These are phyloP conservation scores for Diaporthe eres DNA, from an alignment of 2,329 filamentous ascomycete genomes.

Conservation along the genomic window DNA sequence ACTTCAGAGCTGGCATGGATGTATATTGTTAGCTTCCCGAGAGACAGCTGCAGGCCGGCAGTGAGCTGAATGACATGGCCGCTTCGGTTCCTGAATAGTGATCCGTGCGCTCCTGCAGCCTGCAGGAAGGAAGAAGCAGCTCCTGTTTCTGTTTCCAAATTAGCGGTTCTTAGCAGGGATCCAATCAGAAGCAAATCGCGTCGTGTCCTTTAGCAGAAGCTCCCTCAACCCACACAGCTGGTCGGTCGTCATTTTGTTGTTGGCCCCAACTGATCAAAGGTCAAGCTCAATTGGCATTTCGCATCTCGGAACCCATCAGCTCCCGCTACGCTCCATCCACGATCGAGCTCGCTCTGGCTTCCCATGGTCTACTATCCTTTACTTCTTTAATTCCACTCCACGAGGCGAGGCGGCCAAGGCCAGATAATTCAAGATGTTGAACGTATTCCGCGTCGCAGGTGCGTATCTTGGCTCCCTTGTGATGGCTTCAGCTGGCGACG, in stretches of 20 bases:
- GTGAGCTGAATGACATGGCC: background rate
- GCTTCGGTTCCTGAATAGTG: slow-evolving; percentile 26
- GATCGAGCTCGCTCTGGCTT: slow-evolving; percentile 23
- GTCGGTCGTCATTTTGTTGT: slow-evolving; percentile 29
- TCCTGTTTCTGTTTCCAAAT: slow-evolving; percentile 12
- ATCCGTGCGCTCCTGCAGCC: slow-evolving; percentile 31
- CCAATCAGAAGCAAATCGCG: slow-evolving; percentile 59
- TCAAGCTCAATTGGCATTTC: slow-evolving; percentile 25
- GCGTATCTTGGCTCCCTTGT: slow-evolving; percentile 46
- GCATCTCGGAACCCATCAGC: background rate
- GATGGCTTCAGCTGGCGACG: slow-evolving; percentile 36
- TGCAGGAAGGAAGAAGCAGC: background rate
- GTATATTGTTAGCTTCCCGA: background rate
- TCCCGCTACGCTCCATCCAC: background rate
- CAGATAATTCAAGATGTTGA: slow-evolving; percentile 60
- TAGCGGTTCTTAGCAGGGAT: slow-evolving; percentile 42
- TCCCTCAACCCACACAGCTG: slow-evolving; percentile 19
- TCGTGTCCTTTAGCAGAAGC: slow-evolving; percentile 56
- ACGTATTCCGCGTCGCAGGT: slow-evolving; percentile 72
- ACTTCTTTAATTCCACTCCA: slow-evolving; percentile 20
- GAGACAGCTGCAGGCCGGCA: background rate
- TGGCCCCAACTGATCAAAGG: slow-evolving; percentile 26
- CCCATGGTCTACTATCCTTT: slow-evolving; percentile 26
- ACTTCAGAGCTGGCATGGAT: rapidly evolving
- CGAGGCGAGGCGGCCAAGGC: slow-evolving; percentile 30